Percentiles rank a stretch among this genome's conserved stretches.
Conservation (phyloP, 345 rosid species). For the Syzygium jambos region DNA sequence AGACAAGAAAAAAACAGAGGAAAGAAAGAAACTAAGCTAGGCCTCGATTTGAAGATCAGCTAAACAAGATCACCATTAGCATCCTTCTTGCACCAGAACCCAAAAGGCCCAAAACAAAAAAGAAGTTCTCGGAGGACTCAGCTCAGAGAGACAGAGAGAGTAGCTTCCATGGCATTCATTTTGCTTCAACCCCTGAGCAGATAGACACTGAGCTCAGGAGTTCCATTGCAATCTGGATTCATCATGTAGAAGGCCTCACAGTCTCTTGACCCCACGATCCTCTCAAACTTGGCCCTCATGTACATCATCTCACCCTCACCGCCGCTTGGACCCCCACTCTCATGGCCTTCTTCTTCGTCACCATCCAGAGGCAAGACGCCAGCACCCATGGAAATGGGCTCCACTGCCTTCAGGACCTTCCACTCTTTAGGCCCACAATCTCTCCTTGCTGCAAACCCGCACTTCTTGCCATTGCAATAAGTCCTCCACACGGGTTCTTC, state of each 20-base stretch:
- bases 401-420: slow-evolving; percentile 75
- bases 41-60: slow-evolving; percentile 10
- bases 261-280: slow-evolving; percentile 94
- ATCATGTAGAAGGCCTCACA: slow-evolving; percentile 99
- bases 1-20: neutral
- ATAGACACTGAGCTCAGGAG: slow-evolving; percentile 95
- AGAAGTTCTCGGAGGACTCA: neutral
- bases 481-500: slow-evolving; percentile 94
- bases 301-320: slow-evolving; percentile 51
- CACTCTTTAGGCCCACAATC: slow-evolving; percentile 70
- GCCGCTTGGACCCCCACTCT: neutral
- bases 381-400: slow-evolving; percentile 96
- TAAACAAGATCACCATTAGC: slow-evolving; percentile 15
- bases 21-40: slow-evolving; percentile 1
- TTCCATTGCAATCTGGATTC: slow-evolving; percentile 97
- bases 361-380: slow-evolving; percentile 64
- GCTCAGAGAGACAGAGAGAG: neutral
- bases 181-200: slow-evolving; percentile 62
- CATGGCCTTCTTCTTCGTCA: slow-evolving; percentile 11
- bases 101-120: neutral
- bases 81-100: neutral
- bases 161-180: neutral
- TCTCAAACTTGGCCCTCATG: slow-evolving; percentile 93
- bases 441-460: slow-evolving; percentile 76
- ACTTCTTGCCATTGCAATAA: slow-evolving; percentile 85